phyloP scores from a whole-genome alignment of 1,139 yeast genomes.

The Ogataea hybrid region DNA sequence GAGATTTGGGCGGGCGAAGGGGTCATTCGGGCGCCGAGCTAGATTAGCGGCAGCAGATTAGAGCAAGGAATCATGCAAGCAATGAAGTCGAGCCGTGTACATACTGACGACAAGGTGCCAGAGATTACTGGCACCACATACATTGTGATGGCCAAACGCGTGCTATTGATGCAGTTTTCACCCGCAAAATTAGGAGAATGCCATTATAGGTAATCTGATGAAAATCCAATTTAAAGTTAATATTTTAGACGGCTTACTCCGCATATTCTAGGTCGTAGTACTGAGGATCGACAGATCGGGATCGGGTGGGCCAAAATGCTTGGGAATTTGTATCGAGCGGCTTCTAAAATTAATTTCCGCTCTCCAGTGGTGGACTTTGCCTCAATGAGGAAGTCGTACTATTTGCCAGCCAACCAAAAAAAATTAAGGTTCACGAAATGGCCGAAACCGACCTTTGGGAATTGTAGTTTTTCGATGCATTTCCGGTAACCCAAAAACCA shows the following conservation, averaged over 20 bases:
- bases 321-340: not conserved
- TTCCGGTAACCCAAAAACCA: conserved; percentile 1
- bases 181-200: conserved; percentile 10
- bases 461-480: conserved; percentile 3
- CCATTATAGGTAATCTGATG: conserved; percentile 9
- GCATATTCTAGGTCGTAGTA: not conserved
- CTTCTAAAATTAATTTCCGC: conserved; percentile 2
- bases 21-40: too few relatives aligned
- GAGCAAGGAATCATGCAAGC: too few relatives aligned
- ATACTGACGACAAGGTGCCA: too few relatives aligned
- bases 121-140: too few relatives aligned
- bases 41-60: too few relatives aligned
- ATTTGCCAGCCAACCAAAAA: conserved; percentile 1
- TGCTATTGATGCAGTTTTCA: conserved; percentile 4
- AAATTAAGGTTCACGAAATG: not conserved
- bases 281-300: conserved; percentile 2
- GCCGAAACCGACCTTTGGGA: not conserved
- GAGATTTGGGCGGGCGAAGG: not conserved
- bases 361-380: conserved; percentile 1
- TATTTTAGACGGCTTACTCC: not conserved
- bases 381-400: conserved; percentile 5
- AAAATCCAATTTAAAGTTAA: not conserved
- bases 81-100: too few relatives aligned
- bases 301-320: not conserved
- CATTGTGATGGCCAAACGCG: not conserved